Evolutionary conservation across 2,329 filamentous ascomycete species (phyloP).

Genomic region (Aspergillus carbonarius): DNA sequence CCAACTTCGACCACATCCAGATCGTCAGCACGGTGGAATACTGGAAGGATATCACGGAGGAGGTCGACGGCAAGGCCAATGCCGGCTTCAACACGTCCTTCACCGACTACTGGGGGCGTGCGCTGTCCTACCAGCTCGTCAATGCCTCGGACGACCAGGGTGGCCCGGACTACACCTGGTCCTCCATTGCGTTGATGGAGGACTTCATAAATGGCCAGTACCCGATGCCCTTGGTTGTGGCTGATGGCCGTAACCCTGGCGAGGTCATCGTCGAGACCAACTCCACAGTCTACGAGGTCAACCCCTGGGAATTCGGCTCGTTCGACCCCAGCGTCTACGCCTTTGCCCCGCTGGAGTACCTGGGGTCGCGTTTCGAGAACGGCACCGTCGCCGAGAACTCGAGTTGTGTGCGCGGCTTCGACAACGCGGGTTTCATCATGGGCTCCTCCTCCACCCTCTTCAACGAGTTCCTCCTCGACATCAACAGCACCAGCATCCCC

Average conservation of each 20-base stretch:
- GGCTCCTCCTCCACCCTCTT: constrained; percentile 84
- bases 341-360: constrained; percentile 68
- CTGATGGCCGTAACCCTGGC: constrained; percentile 65
- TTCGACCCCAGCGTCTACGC: constrained; percentile 71
- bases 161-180: constrained; percentile 76
- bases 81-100: constrained; percentile 68
- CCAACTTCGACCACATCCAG: constrained; percentile 46
- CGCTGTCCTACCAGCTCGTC: constrained; percentile 81
- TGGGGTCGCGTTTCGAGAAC: constrained; percentile 69
- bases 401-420: constrained; percentile 73
- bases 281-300: constrained; percentile 74
- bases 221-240: constrained; percentile 72
- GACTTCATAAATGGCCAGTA: constrained; percentile 63
- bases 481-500: constrained; percentile 57
- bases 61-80: constrained; percentile 60
- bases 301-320: constrained; percentile 75
- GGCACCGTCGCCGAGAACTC: constrained; percentile 58
- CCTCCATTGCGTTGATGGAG: constrained; percentile 66
- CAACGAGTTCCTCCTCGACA: constrained; percentile 69
- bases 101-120: constrained; percentile 84
- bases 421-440: constrained; percentile 80
- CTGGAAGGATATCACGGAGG: constrained; percentile 58
- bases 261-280: constrained; percentile 65
- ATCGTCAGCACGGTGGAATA: constrained; percentile 56
- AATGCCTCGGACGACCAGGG: constrained; percentile 64